These are phyloP conservation scores for Tolypocladium sp. DNA, from an alignment of 2,329 filamentous ascomycete genomes.

Conservation along the genomic window DNA sequence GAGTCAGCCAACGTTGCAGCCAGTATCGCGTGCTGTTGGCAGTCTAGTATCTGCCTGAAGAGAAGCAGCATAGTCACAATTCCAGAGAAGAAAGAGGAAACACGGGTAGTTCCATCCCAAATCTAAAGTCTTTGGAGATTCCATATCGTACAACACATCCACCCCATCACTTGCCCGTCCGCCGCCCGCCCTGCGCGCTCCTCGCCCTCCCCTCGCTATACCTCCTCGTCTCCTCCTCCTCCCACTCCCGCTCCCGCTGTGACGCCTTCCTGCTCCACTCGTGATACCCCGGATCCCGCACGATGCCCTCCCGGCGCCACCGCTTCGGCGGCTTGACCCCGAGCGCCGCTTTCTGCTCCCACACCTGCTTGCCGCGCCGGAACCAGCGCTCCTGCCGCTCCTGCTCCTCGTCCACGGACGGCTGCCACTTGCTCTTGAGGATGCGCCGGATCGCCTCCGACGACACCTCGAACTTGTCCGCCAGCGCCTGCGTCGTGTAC, in stretches of 20 bases:
- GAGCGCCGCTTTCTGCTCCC: constrained; percentile 49
- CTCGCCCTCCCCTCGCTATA: constrained; percentile 13
- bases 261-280: constrained; percentile 18
- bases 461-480: constrained; percentile 75
- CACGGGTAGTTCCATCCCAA: background rate
- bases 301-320: constrained; percentile 49
- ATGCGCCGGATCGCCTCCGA: constrained; percentile 83
- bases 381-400: constrained; percentile 53
- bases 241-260: constrained; percentile 15
- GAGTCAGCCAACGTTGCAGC: background rate
- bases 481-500: constrained; percentile 67
- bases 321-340: constrained; percentile 51
- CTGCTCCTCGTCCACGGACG: constrained; percentile 48
- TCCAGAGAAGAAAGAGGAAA: background rate
- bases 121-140: background rate
- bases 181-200: background rate
- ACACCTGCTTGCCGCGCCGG: constrained; percentile 49
- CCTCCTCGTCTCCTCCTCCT: constrained; percentile 17
- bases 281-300: constrained; percentile 33
- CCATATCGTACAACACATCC: background rate
- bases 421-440: constrained; percentile 67
- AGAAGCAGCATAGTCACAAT: background rate
- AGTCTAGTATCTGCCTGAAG: background rate
- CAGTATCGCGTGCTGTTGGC: background rate
- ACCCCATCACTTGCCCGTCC: background rate